Conservation (phyloP, 192 early-diverging fungal species). For the Coemansia sp. region DNA sequence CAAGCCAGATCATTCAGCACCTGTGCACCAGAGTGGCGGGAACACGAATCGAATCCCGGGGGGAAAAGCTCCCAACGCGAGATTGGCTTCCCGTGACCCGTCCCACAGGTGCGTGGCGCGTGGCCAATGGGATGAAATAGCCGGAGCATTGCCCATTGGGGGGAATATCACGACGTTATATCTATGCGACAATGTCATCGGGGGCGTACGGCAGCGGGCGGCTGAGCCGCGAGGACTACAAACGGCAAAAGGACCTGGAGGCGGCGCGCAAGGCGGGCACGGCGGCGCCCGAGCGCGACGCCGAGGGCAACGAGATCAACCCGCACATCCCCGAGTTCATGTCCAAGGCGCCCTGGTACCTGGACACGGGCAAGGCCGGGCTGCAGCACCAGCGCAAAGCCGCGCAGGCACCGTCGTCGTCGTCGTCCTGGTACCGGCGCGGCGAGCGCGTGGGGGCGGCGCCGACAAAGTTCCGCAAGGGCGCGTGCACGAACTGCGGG, state of each 20-base stretch:
- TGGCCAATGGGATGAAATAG: too few relatives aligned
- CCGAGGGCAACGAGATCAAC: slow-evolving; percentile 91
- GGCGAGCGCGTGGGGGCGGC: slow-evolving; percentile 59
- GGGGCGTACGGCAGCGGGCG: slow-evolving; percentile 47
- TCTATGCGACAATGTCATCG: too few relatives aligned
- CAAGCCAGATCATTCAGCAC: too few relatives aligned
- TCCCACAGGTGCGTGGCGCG: too few relatives aligned
- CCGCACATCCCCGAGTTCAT: slow-evolving; percentile 98
- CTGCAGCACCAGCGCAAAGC: slow-evolving; percentile 79
- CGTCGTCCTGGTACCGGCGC: slow-evolving; percentile 31
- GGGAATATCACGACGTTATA: too few relatives aligned
- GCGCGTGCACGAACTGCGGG: slow-evolving; percentile 97
- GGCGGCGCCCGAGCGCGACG: slow-evolving; percentile 78
- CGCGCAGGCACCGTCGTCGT: neutral
- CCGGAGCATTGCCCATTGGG: too few relatives aligned
- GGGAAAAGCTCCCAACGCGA: too few relatives aligned
- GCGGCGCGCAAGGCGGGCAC: slow-evolving; percentile 94
- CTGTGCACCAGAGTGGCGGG: too few relatives aligned
- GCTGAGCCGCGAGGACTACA: slow-evolving; percentile 92
- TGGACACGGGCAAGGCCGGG: slow-evolving; percentile 73
- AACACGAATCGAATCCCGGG: too few relatives aligned
- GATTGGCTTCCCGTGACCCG: too few relatives aligned
- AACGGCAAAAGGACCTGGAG: slow-evolving; percentile 89
- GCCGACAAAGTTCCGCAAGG: slow-evolving; percentile 88
- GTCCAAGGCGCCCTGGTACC: slow-evolving; percentile 92